Percentiles rank a stretch among this genome's conserved stretches.
These are phyloP conservation scores for Leccinum angustisporum DNA, from an alignment of 1,284 basidiomycete species.

Conservation along the genomic window DNA sequence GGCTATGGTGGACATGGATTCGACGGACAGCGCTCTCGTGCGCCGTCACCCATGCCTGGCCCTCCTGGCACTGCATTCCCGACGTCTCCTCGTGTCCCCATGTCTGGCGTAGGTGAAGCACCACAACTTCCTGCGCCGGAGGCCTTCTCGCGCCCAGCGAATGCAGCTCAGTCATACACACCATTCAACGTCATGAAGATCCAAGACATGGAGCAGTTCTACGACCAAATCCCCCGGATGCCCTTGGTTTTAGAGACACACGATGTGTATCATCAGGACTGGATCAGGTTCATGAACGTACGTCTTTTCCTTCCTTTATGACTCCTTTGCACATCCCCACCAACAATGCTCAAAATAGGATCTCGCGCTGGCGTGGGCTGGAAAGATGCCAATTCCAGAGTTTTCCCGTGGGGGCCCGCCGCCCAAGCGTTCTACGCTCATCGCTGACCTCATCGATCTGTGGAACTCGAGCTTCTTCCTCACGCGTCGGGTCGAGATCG, in stretches of 20 bases:
- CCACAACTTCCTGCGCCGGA: constrained; percentile 61
- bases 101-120: constrained; percentile 28
- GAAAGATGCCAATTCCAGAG: constrained; percentile 63
- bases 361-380: constrained; percentile 67
- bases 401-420: constrained; percentile 42
- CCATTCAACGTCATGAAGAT: constrained; percentile 70
- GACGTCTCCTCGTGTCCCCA: constrained; percentile 35
- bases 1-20: constrained; percentile 56
- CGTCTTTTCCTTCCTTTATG: constrained; percentile 20
- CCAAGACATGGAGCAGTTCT: constrained; percentile 71
- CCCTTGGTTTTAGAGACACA: constrained; percentile 70
- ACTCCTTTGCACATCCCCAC: background rate
- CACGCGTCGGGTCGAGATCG: constrained; percentile 66
- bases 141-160: constrained; percentile 68
- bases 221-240: constrained; percentile 64
- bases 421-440: constrained; percentile 56
- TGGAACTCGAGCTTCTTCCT: constrained; percentile 78
- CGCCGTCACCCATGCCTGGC: constrained; percentile 40
- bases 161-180: constrained; percentile 63
- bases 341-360: constrained; percentile 44
- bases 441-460: constrained; percentile 69
- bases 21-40: constrained; percentile 45
- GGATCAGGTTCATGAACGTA: constrained; percentile 74
- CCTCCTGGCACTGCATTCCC: constrained; percentile 24
- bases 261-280: constrained; percentile 74